Conservation (phyloP, 495 filamentous ascomycete genomes). For the Collariella sp. region DNA sequence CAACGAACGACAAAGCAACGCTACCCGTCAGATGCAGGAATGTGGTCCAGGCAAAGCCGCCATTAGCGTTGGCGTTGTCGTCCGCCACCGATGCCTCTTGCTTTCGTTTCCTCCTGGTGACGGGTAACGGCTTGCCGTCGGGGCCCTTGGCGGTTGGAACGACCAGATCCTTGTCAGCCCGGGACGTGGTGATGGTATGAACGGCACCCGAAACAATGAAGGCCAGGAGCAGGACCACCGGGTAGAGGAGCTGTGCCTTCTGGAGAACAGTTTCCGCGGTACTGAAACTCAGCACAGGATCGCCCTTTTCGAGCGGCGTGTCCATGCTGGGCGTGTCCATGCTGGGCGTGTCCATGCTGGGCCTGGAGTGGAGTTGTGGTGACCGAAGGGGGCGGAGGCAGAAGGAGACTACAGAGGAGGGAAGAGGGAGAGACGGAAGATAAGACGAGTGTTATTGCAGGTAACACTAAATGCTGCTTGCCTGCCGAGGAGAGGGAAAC, state of each 20-base stretch:
- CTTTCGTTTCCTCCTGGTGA: conserved; percentile 41
- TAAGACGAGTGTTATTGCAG: background rate
- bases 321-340: conserved; percentile 31
- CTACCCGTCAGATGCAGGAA: conserved; percentile 67
- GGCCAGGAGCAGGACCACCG: conserved; percentile 34
- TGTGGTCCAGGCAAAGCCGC: conserved; percentile 57
- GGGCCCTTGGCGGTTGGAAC: conserved; percentile 48
- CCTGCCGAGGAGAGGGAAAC: background rate
- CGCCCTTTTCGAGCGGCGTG: conserved; percentile 6
- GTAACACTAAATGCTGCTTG: conserved; percentile 8
- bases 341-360: conserved; percentile 28
- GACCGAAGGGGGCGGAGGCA: too few species aligned
- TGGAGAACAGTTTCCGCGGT: conserved; percentile 29
- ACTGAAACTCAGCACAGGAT: conserved; percentile 18
- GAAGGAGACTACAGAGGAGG: conserved; percentile 6
- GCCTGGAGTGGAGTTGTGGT: too few species aligned
- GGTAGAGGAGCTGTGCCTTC: conserved; percentile 36
- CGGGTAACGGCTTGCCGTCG: conserved; percentile 74
- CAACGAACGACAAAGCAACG: conserved; percentile 63
- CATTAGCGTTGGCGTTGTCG: conserved; percentile 29
- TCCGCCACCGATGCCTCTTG: conserved; percentile 25
- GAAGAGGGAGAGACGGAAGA: background rate
- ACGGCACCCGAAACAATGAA: conserved; percentile 37
- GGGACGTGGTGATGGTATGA: conserved; percentile 37
- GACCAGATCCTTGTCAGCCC: conserved; percentile 34